These are phyloP conservation scores for Trichoderma koningii DNA, from an alignment of 2,329 filamentous ascomycete genomes.

Conservation along the genomic window DNA sequence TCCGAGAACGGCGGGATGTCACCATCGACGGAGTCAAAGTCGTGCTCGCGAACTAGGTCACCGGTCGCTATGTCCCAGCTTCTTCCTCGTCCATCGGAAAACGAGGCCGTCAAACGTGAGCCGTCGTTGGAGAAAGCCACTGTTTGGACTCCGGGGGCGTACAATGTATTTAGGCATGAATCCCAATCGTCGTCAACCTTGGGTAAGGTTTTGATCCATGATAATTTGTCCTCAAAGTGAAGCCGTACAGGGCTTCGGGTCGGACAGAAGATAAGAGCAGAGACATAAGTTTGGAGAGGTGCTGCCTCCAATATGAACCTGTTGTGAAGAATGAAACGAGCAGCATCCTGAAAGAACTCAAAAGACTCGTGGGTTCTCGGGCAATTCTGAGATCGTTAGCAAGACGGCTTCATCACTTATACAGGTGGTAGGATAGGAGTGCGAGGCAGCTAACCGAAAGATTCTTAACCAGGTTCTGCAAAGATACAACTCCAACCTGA, in stretches of 20 bases:
- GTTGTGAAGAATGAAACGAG: constrained; percentile 15
- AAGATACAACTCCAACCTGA: background rate
- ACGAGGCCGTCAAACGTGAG: too few species aligned
- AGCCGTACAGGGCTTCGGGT: constrained; percentile 2
- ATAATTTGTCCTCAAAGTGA: constrained; percentile 9
- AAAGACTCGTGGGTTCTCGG: background rate
- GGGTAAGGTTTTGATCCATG: constrained; percentile 20
- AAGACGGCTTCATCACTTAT: background rate
- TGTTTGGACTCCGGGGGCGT: background rate
- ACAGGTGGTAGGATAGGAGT: too few species aligned
- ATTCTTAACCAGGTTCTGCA: background rate
- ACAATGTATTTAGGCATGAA: background rate
- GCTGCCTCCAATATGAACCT: constrained; percentile 11
- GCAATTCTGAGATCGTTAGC: background rate
- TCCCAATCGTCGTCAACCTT: constrained; percentile 7
- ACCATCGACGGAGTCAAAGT: too few species aligned
- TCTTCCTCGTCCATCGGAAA: too few species aligned
- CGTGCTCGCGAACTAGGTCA: too few species aligned
- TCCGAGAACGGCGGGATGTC: too few species aligned
- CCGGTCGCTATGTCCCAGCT: too few species aligned
- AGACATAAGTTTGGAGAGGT: constrained; percentile 21
- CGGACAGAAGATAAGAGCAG: constrained; percentile 23
- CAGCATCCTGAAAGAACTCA: constrained; percentile 15
- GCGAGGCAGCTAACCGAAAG: background rate
- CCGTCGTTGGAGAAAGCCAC: too few species aligned